A percentile compares a stretch with the other conserved stretches of the same genome.
Conservation (phyloP, 106 monocot species). For the Chionographis japonica region DNA sequence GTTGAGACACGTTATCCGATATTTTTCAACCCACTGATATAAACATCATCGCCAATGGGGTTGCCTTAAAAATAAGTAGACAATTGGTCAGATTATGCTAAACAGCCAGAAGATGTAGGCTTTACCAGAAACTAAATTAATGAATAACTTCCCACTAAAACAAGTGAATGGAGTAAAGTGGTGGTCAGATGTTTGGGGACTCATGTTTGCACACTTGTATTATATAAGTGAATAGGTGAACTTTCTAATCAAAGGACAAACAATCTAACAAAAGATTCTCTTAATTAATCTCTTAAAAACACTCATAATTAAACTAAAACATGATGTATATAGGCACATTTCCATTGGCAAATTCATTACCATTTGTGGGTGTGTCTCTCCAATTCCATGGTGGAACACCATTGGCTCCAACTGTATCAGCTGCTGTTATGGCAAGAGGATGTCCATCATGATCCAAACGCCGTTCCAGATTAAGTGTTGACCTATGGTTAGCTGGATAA, state of each 20-base stretch:
- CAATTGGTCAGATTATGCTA: no score
- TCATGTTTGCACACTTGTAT: neutral
- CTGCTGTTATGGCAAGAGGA: slow-evolving; percentile 82
- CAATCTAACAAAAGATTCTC: neutral
- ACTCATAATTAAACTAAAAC: no score
- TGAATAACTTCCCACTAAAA: no score
- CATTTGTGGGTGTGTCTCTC: slow-evolving; percentile 79
- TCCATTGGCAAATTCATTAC: slow-evolving; percentile 22
- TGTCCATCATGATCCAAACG: slow-evolving; percentile 73
- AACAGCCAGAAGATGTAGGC: no score
- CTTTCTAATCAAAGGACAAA: neutral
- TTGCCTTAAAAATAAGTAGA: no score
- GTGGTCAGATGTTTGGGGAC: no score
- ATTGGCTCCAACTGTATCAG: slow-evolving; percentile 62
- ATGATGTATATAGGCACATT: no score
- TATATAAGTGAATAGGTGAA: neutral
- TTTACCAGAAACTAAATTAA: no score
- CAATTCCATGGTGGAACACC: slow-evolving; percentile 94
- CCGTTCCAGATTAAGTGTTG: slow-evolving; percentile 69
- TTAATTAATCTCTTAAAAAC: neutral
- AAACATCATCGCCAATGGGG: no score
- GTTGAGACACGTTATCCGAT: no score
- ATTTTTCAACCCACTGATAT: no score
- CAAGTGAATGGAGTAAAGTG: no score
- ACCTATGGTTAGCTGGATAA: slow-evolving; percentile 63